Evolutionary conservation across 306 rosid genomes (phyloP), one percentile per base, ranked within the genome.

Genomic region (Oemleria cerasiformis): DNA sequence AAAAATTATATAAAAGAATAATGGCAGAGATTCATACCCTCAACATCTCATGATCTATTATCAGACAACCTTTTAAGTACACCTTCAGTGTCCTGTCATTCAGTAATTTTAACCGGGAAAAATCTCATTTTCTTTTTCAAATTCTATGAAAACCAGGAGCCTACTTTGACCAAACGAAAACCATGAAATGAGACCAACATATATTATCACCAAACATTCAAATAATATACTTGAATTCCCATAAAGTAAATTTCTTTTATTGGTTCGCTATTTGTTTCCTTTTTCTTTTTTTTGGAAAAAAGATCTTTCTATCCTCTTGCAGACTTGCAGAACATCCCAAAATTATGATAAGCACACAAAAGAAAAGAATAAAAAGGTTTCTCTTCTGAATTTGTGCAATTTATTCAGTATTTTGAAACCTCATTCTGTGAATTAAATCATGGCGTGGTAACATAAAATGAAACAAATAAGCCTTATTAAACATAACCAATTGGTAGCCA

Each of bases 11-110:
- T 16, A 38, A 8, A 30, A 49, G 16, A 47, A 19, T 9, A 36
- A 75, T 47, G 68, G 58, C 43, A 59, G 58, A 39, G 41, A 54
- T 68, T 68, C 63, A 39, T 68, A 68, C 73, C 63, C 42, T 68
- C 73, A 20, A 68, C 40, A 51, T 20, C 61, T 34, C 70, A 65
- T 58, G 51, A 60, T 42, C 64, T 50, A 13, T 34, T 40, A 73
- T 42, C 68, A 50, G 49, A 67, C 15, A 74, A 57, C 19, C 56
- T 60, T 56, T 67, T 49, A 67, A 67, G 59, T 57, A 56, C 67
- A 58, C 12, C 65, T 75, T 47, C 63, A 53, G 6, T 9, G 67
- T 67, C 50, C 73, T 48, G 51, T 57, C 63, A 67, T 45, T 57
- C 39, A 38, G 63, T 68, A 12, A 20, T 53, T 53, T 39, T 51